Evolutionary conservation across 2,329 filamentous ascomycete species (phyloP), one percentile per base, ranked within the genome.

Genomic region (Teratosphaeria epicoccoides): DNA sequence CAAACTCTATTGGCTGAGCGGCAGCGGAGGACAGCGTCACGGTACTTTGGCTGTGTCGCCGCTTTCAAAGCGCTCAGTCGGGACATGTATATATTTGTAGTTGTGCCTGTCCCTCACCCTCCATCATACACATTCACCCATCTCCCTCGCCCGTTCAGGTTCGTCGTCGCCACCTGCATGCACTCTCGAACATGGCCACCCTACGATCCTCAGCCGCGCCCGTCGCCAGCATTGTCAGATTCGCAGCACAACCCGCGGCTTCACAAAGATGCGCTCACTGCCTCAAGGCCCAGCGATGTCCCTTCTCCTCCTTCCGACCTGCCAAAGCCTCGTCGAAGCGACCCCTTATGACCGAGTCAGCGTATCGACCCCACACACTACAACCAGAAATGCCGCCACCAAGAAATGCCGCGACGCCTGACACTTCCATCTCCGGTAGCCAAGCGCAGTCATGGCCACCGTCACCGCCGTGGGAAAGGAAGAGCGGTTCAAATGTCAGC

Each of bases 311-410:
- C 23, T 68, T 64, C 54, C 62, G 54, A 40, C 63, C 66, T 5
- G 64, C 65, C 12, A 64, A 70, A 23, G 69, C 72, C 24, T 77
- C 76, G n/a, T 76, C 76, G 9, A 80, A 79, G 61, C 73, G 80
- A 48, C 77, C 79, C 55, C 76, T 86, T 65, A 81, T 83, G 65
- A 85, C 82, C 11, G 80, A 79, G 26, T 83, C 80, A 17, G 79
- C 46, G 6, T 82, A 83, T 61, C 79, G 78, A 52, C 81, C 82
- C 20, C 76, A 81, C 53, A 73, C 74, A 1, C 67, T 85, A n/a
- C 72, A 76, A 14, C 68, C 76, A 1, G 72, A 76, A 46, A 76
- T 79, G 58, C 78, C 79, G 11, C 73, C 79, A 50, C 79, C 79
- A 44, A 76, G 79, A 58, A 83, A 79, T 65, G 67, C 73, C 28